Percentiles rank a stretch among this genome's conserved stretches.
phyloP scores from a whole-genome alignment of 139 green algal species.

The Limnomonas spitsbergensis region DNA sequence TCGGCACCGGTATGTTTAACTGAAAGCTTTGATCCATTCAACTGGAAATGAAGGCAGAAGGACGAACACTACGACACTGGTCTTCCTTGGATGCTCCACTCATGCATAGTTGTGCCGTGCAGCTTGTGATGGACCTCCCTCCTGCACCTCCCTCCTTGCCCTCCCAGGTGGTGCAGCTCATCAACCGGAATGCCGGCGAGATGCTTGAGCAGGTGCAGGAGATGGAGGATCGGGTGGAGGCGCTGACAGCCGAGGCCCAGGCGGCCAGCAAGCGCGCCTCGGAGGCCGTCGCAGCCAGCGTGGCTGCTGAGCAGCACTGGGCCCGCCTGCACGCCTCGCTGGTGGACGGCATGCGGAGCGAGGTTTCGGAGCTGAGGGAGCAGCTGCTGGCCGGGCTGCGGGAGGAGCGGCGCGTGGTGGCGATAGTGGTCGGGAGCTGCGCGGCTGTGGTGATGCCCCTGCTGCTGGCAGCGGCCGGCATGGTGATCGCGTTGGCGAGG shows the following conservation, averaged over 20 bases:
- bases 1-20: too few relatives aligned
- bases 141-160: too few relatives aligned
- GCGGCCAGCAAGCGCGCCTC: neutral
- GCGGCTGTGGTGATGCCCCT: neutral
- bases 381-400: neutral
- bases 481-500: too few relatives aligned
- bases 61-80: too few relatives aligned
- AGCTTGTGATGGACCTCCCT: too few relatives aligned
- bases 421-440: neutral
- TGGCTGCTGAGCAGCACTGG: neutral
- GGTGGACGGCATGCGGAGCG: neutral
- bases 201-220: slow-evolving; percentile 9
- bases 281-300: neutral
- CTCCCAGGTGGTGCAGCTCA: slow-evolving; percentile 23
- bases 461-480: too few relatives aligned
- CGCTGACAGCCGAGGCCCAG: neutral
- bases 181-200: slow-evolving; percentile 22
- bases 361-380: neutral
- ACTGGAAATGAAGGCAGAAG: too few relatives aligned
- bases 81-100: too few relatives aligned
- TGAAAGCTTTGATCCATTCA: too few relatives aligned
- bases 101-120: too few relatives aligned
- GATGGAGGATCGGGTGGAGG: neutral
- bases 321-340: neutral
- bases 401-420: neutral